Base-by-base conservation (phyloP, 2,329 filamentous ascomycete genomes). In the Paecilomyces sp. region DNA sequence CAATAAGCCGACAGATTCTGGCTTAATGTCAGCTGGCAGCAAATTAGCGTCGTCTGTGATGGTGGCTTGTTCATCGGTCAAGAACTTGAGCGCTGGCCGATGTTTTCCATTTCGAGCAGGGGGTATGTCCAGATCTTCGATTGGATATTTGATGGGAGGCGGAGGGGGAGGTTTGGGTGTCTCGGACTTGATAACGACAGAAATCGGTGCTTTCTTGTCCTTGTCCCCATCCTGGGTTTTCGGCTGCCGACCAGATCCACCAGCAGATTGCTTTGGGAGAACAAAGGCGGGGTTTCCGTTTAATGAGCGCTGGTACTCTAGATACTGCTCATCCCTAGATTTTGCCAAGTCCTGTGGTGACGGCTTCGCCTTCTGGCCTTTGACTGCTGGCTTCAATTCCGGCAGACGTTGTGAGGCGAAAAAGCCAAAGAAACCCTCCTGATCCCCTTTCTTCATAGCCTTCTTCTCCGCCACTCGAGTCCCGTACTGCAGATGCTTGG, bases 81-180 rank as follows among this genome's bases (percentile, higher is more conserved):
- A 80, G 70, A 90, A 96, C 60, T 90, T 90, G 54, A 97, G 77
- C 1, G 84, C 77, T 2, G 94, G 94, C 13, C 94, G 86, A 59
- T 86, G 82, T 51, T 82, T 74, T 11, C 82, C 85, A 57, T 88
- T 83, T 28, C 78, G 77, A 59, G 85, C 84, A 1, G 88, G 88
- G 24, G 87, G 83, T 25, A 97, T 81, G 65, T 96, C 89, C 55
- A 97, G 77, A 75, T 99, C 94, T 69, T 99, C 94, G 62, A 96
- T 96, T 0, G 94, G 94, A 72, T 97, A 97, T 72, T 96, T 97
- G 62, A 94, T 88, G 1, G 87, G 85, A 0, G 90, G 89, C 2
- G 89, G 88, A 6, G 88, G 85, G 0, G 88, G 84, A 3, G 85
- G 85, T 22, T 79, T 79, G 41, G 80, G 76, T 30, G 81, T 77